These are phyloP conservation scores for Pelargonium nanum DNA, from an alignment of 345 rosid species.

Conservation along the genomic window DNA sequence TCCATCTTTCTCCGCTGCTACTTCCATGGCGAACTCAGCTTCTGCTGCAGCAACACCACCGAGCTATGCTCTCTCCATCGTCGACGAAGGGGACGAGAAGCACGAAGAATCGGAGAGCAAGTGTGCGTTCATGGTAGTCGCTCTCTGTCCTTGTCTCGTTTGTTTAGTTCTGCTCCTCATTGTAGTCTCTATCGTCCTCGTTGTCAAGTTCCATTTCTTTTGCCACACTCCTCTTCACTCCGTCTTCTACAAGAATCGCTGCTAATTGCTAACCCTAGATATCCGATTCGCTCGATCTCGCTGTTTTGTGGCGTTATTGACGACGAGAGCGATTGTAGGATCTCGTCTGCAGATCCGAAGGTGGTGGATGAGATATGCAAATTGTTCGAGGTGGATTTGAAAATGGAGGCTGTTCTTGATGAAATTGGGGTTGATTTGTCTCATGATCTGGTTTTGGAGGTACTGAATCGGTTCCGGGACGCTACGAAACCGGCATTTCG, in stretches of 20 bases:
- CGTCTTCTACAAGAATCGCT: slow-evolving; percentile 38
- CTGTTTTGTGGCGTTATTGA: slow-evolving; percentile 27
- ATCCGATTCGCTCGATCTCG: slow-evolving; percentile 1
- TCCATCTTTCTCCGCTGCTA: slow-evolving; percentile 6
- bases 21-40: slow-evolving; percentile 4
- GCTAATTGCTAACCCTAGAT: slow-evolving; percentile 14
- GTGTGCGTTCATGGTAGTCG: slow-evolving; percentile 28
- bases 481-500: slow-evolving; percentile 82
- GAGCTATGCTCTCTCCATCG: slow-evolving; percentile 27
- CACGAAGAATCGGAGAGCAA: slow-evolving; percentile 28
- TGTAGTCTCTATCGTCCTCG: slow-evolving; percentile 36
- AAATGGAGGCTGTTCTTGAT: slow-evolving; percentile 88
- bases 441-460: slow-evolving; percentile 47
- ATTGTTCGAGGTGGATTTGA: slow-evolving; percentile 66
- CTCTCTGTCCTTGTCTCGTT: slow-evolving; percentile 46
- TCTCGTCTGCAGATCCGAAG: slow-evolving; percentile 24
- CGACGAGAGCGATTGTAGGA: slow-evolving; percentile 11
- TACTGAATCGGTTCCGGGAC: slow-evolving; percentile 53
- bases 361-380: slow-evolving; percentile 72
- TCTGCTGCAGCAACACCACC: slow-evolving; percentile 29
- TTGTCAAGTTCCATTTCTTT: slow-evolving; percentile 45
- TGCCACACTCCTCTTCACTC: slow-evolving; percentile 65
- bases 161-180: slow-evolving; percentile 44
- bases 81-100: slow-evolving; percentile 20
- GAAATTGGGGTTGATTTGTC: slow-evolving; percentile 47